phyloP scores from a whole-genome alignment of 83 land plant genomes.

The Larix sibirica region DNA sequence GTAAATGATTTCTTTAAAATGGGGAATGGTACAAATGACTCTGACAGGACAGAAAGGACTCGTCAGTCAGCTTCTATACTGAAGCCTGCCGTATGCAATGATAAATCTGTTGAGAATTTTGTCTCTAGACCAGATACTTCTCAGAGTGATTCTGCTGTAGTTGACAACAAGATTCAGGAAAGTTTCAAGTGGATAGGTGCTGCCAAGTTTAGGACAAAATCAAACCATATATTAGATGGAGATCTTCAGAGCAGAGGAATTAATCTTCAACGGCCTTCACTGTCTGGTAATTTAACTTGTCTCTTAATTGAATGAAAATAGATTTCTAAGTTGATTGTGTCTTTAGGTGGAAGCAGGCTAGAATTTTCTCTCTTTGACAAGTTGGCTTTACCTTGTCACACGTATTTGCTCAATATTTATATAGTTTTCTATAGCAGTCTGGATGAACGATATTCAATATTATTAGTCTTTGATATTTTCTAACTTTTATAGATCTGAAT shows the following conservation, averaged over 20 bases:
- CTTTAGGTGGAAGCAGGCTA: no score
- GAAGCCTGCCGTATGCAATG: not conserved
- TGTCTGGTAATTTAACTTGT: not conserved
- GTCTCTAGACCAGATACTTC: constrained; percentile 16
- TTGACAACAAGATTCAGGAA: constrained; percentile 21
- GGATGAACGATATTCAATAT: no score
- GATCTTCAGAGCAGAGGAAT: not conserved
- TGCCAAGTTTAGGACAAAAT: not conserved
- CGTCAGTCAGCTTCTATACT: not conserved
- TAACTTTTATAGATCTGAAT: no score
- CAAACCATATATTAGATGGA: not conserved
- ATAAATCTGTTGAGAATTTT: not conserved
- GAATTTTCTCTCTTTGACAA: no score
- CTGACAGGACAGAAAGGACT: not conserved
- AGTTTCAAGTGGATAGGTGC: constrained; percentile 7
- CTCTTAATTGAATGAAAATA: no score
- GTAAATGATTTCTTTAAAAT: not conserved
- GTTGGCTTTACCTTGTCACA: no score
- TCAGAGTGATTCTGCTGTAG: constrained; percentile 8
- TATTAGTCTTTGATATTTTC: no score
- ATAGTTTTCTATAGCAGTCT: no score
- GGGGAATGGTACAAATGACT: not conserved
- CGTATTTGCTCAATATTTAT: no score
- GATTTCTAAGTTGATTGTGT: no score
- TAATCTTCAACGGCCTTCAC: not conserved